phyloP scores from a whole-genome alignment of 2,329 filamentous ascomycete species.

The Biscogniauxia mediterranea region DNA sequence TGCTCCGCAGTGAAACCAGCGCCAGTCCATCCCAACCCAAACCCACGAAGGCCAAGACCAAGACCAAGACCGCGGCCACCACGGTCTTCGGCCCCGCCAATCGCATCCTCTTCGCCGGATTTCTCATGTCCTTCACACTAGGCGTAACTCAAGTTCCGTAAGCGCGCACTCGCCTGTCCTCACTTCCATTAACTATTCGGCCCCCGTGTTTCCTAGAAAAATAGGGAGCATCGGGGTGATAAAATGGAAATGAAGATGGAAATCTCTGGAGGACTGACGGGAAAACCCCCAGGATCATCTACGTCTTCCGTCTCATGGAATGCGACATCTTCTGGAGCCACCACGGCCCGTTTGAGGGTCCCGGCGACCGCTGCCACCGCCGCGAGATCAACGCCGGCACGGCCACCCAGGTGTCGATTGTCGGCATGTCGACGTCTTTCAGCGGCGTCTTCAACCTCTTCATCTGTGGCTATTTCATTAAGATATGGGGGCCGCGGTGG shows the following conservation, averaged over 20 bases:
- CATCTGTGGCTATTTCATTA: slow-evolving; percentile 64
- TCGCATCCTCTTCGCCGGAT: slow-evolving; percentile 32
- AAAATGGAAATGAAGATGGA: too few species aligned
- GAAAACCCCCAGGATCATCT: slow-evolving; percentile 43
- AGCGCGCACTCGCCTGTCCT: slow-evolving; percentile 4
- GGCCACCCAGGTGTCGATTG: slow-evolving; percentile 60
- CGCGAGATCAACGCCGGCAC: slow-evolving; percentile 64
- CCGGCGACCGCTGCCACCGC: slow-evolving; percentile 55
- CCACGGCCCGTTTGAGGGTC: slow-evolving; percentile 49
- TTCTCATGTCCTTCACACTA: slow-evolving; percentile 32
- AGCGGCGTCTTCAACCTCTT: slow-evolving; percentile 66
- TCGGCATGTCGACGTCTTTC: slow-evolving; percentile 66
- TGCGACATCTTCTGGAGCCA: slow-evolving; percentile 67
- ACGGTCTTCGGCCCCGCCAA: slow-evolving; percentile 28
- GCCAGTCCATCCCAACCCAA: slow-evolving; percentile 4
- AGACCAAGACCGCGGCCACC: background rate
- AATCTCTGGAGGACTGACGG: slow-evolving; percentile 5
- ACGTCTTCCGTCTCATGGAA: slow-evolving; percentile 69
- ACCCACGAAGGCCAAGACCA: slow-evolving; percentile 3
- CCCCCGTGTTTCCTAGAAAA: too few species aligned
- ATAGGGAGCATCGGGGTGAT: too few species aligned
- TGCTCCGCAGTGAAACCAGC: slow-evolving; percentile 8
- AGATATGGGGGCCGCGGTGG: slow-evolving; percentile 60
- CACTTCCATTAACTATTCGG: background rate
- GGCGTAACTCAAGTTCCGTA: slow-evolving; percentile 33